phyloP scores from a whole-genome alignment of 2,329 filamentous ascomycete species.

The Claviceps sorghi region DNA sequence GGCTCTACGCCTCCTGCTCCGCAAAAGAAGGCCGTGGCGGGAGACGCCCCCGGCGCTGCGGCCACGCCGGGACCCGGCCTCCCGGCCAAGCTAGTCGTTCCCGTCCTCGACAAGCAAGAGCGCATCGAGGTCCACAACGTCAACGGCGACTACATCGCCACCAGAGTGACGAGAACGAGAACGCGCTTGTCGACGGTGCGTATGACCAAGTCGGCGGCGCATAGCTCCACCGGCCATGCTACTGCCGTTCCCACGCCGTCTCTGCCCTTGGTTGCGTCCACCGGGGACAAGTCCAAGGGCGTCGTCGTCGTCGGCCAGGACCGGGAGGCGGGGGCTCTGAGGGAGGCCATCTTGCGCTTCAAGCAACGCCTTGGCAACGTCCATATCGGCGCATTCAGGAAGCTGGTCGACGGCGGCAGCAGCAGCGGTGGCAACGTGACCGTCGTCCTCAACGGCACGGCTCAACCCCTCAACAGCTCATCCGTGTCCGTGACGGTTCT shows the following conservation, averaged over 20 bases:
- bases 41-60: no score
- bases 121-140: neutral
- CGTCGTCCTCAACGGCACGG: no score
- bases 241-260: neutral
- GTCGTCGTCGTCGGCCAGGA: neutral
- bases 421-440: neutral
- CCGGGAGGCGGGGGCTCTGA: no score
- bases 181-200: constrained; percentile 7
- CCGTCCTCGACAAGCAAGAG: neutral
- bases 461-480: neutral
- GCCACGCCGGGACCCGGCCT: no score
- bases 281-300: neutral
- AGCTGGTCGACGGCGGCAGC: neutral
- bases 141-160: constrained; percentile 10
- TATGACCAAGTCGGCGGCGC: constrained; percentile 2
- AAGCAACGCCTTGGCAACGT: no score
- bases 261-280: neutral
- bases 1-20: neutral
- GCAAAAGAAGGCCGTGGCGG: neutral
- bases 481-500: neutral
- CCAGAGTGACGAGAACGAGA: constrained; percentile 10
- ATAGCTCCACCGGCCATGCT: neutral
- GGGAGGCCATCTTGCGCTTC: no score
- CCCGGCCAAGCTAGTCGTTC: neutral
- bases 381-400: neutral